phyloP scores from a whole-genome alignment of 768 basidiomycete species.

The Lactifluus rugatus region DNA sequence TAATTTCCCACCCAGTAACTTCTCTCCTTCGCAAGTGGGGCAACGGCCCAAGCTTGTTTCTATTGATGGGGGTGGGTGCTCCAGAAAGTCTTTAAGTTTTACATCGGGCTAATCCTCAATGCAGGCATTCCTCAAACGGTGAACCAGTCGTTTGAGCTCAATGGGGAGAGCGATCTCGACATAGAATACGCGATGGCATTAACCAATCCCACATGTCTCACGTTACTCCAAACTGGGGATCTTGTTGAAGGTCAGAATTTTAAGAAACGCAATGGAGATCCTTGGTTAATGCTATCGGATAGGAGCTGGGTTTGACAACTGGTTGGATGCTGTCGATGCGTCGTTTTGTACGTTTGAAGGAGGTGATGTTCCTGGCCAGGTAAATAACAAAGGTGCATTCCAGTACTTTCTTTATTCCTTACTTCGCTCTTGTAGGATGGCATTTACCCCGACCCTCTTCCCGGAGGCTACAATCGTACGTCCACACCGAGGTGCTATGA shows the following conservation, averaged over 20 bases:
- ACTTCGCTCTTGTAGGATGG: background rate
- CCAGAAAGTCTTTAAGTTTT: constrained; percentile 16
- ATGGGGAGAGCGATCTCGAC: constrained; percentile 65
- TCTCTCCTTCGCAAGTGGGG: constrained; percentile 32
- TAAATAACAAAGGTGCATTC: background rate
- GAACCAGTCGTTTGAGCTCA: constrained; percentile 35
- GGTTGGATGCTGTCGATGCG: constrained; percentile 19
- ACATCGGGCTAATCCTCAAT: background rate
- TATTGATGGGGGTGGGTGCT: constrained; percentile 29
- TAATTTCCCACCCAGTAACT: constrained; percentile 25
- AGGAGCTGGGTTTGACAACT: constrained; percentile 18
- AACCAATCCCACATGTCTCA: constrained; percentile 29
- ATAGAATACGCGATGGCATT: constrained; percentile 59
- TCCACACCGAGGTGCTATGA: background rate
- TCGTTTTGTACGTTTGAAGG: constrained; percentile 16
- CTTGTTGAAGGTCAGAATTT: constrained; percentile 2
- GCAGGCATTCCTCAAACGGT: constrained; percentile 35
- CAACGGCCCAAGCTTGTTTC: constrained; percentile 29
- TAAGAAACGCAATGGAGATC: background rate
- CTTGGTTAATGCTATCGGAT: background rate
- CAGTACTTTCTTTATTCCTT: background rate
- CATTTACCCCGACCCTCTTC: constrained; percentile 33
- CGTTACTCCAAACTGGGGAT: constrained; percentile 33
- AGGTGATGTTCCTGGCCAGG: constrained; percentile 3
- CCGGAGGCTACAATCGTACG: constrained; percentile 29